Evolutionary conservation across 164 flowering plant species (phyloP), one percentile per base, ranked within the genome.

Genomic region (Platanus orientalis): DNA sequence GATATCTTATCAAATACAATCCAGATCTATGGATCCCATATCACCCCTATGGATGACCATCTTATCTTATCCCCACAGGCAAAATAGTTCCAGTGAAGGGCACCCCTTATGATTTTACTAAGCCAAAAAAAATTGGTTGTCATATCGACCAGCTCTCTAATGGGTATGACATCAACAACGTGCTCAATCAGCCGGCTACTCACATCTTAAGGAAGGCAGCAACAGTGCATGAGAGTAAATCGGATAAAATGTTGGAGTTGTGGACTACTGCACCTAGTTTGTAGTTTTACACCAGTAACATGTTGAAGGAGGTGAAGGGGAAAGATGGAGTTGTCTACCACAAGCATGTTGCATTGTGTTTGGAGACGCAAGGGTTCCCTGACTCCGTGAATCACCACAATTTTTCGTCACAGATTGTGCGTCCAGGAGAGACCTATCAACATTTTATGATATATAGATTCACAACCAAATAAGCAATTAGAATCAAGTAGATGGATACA

Each of bases 61-160:
- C n/a, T n/a, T n/a, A 72, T 1, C 88, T 87, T 36, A 89, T 93
- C 61, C 98, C 98, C 5, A 93, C 95, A 0, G 98, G 98, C 9
- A 49, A 84, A 57, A 56, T 89, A 30, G 30, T 14, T 0, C 29
- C 87, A 0, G 89, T 90, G 6, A 66, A 75, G 60, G 84, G 79
- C 24, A 93, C 98, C 0, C 82, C 94, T 0, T 93, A 75, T 27
- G 92, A 93, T 60, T 87, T 93, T 64, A 79, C 67, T 34, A 9
- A 73, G 47, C 78, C 83, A 10, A 63, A 58, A 6, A 60, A 61
- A 4, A 64, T 88, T 13, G 83, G 83, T 32, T 75, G 82, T 75
- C 75, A 68, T 39, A 82, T 90, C 27, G 48, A 70, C 0, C n/a
- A 78, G 56, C 79, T 86, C 3, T 73, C 83, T 0, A 47, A 44